phyloP scores from a whole-genome alignment of 352 stramenopile species.

The Phytophthora litchii region DNA sequence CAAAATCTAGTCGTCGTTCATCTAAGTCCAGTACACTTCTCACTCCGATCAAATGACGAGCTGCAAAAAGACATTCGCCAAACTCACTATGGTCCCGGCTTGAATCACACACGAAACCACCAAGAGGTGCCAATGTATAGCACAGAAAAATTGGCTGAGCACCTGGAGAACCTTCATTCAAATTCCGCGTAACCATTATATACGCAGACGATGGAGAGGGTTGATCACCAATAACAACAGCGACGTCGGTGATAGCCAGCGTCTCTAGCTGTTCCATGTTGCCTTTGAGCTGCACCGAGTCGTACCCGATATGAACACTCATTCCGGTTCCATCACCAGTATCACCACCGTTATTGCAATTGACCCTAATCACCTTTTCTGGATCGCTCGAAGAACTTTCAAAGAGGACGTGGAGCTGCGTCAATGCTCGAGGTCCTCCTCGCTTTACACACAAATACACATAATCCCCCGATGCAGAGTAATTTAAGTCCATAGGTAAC shows the following conservation, averaged over 20 bases:
- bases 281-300: constrained; percentile 29
- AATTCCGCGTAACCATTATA: constrained; percentile 58
- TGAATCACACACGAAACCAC: constrained; percentile 62
- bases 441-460: constrained; percentile 76
- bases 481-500: constrained; percentile 65
- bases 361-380: constrained; percentile 22
- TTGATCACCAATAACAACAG: constrained; percentile 44
- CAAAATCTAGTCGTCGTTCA: constrained; percentile 27
- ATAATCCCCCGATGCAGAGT: constrained; percentile 64
- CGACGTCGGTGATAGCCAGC: constrained; percentile 71
- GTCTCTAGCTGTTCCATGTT: constrained; percentile 40
- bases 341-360: constrained; percentile 39
- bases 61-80: constrained; percentile 72
- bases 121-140: constrained; percentile 60
- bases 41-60: constrained; percentile 39
- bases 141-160: constrained; percentile 52
- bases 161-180: constrained; percentile 52
- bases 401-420: constrained; percentile 38
- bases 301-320: constrained; percentile 41
- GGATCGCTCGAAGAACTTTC: neutral
- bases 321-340: constrained; percentile 33
- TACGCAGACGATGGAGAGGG: constrained; percentile 32
- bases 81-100: constrained; percentile 55
- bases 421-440: constrained; percentile 42
- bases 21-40: constrained; percentile 34